These are phyloP conservation scores for Colletotrichum sp. DNA, from an alignment of 2,329 filamentous ascomycete species.

Conservation along the genomic window DNA sequence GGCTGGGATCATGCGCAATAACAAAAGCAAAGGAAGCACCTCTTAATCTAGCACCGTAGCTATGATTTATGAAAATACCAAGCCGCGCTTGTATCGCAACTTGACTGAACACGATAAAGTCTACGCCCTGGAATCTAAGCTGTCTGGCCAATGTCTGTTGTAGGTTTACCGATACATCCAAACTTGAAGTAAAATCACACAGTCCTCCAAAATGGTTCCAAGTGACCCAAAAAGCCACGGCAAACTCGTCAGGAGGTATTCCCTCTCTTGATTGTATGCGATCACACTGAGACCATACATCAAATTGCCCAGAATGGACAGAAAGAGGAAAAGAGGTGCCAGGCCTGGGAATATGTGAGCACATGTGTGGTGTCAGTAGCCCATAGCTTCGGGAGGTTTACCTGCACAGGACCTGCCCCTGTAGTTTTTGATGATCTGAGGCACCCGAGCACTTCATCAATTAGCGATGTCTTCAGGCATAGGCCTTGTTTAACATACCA, in stretches of 20 bases:
- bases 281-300: conserved; percentile 11
- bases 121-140: not conserved
- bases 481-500: not conserved
- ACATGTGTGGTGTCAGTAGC: rapidly evolving
- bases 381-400: not conserved
- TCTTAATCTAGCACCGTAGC: not conserved
- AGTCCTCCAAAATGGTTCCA: conserved; percentile 4
- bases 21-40: not conserved
- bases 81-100: not conserved
- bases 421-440: conserved; percentile 10
- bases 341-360: not conserved
- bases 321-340: not conserved
- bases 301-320: conserved; percentile 2
- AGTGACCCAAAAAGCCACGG: conserved; percentile 10
- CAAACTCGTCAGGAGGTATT: conserved; percentile 1
- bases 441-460: not conserved
- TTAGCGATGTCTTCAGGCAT: not conserved
- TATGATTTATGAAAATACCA: not conserved
- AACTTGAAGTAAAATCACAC: not conserved
- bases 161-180: not conserved
- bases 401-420: conserved; percentile 4
- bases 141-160: not conserved
- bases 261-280: conserved; percentile 1
- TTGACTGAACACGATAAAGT: not conserved
- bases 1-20: not conserved